Conservation (phyloP, 768 basidiomycete species). For the Hydnomerulius pinastri region DNA sequence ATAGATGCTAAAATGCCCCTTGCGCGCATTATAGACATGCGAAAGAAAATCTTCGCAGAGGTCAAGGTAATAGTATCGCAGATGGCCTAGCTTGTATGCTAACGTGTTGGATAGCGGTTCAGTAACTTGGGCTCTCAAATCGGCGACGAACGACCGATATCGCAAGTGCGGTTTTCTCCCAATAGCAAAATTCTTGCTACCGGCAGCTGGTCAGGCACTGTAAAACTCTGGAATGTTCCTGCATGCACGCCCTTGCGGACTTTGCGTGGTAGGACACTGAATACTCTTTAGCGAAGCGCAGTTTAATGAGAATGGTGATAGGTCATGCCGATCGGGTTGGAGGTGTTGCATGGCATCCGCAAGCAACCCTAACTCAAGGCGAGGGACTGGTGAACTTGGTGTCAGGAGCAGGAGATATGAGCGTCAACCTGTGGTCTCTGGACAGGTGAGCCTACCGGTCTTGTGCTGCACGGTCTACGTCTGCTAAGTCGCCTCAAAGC, state of each 20-base stretch:
- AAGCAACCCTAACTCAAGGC: slow-evolving; percentile 75
- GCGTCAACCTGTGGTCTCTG: slow-evolving; percentile 87
- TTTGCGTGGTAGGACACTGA: slow-evolving; percentile 59
- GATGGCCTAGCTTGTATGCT: neutral
- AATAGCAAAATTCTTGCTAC: slow-evolving; percentile 88
- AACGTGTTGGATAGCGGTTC: slow-evolving; percentile 61
- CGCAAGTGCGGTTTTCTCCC: slow-evolving; percentile 92
- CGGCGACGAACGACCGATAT: slow-evolving; percentile 93
- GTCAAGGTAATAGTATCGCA: slow-evolving; percentile 69
- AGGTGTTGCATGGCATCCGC: slow-evolving; percentile 97
- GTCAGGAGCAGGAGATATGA: slow-evolving; percentile 87
- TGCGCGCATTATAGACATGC: slow-evolving; percentile 85
- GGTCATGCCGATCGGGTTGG: slow-evolving; percentile 91
- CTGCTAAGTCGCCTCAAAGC: slow-evolving; percentile 40
- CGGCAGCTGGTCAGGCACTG: slow-evolving; percentile 93
- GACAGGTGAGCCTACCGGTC: slow-evolving; percentile 55
- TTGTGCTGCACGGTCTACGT: neutral
- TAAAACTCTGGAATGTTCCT: slow-evolving; percentile 96
- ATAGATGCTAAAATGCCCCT: slow-evolving; percentile 87
- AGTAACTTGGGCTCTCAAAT: slow-evolving; percentile 96
- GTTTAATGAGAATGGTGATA: slow-evolving; percentile 30
- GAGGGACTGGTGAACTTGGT: slow-evolving; percentile 77
- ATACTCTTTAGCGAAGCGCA: neutral
- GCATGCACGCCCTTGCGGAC: slow-evolving; percentile 78
- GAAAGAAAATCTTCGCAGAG: slow-evolving; percentile 86